Evolutionary conservation across 2,329 filamentous ascomycete species (phyloP).

Genomic region (Colletotrichum lentis): DNA sequence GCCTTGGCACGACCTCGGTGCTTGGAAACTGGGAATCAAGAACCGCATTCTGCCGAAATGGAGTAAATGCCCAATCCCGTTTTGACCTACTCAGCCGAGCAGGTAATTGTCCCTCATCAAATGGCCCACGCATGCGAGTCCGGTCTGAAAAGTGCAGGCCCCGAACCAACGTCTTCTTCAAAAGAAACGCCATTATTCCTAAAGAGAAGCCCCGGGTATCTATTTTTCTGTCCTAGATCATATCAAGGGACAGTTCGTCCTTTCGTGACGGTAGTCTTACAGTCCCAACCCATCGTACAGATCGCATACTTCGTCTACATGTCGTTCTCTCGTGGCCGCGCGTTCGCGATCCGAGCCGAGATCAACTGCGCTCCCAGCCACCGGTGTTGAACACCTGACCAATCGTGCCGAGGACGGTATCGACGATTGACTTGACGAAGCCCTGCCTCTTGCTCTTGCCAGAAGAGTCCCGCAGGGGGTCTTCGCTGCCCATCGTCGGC

Average conservation of each 20-base stretch:
- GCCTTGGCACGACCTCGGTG: background rate
- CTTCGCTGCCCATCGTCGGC: constrained; percentile 86
- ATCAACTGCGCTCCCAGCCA: constrained; percentile 37
- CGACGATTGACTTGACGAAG: constrained; percentile 72
- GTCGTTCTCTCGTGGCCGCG: background rate
- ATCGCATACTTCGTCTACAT: constrained; percentile 14
- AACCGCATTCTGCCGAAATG: background rate
- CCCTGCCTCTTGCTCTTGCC: constrained; percentile 66
- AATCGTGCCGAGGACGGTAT: constrained; percentile 63
- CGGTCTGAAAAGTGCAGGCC: no score
- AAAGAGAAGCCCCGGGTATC: constrained; percentile 13
- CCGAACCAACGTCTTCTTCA: no score
- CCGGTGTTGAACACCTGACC: constrained; percentile 49
- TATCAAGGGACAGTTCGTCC: background rate
- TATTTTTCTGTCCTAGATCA: background rate
- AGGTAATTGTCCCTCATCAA: background rate
- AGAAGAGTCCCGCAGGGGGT: constrained; percentile 56
- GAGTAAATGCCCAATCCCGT: background rate
- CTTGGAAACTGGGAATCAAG: background rate
- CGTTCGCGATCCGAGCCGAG: background rate
- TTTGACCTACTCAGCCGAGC: no score
- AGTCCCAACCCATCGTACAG: background rate
- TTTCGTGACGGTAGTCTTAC: background rate
- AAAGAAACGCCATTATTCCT: background rate
- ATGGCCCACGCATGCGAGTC: background rate